phyloP scores from a whole-genome alignment of 2,329 filamentous ascomycete species.

The Curvularia eragrostidis region DNA sequence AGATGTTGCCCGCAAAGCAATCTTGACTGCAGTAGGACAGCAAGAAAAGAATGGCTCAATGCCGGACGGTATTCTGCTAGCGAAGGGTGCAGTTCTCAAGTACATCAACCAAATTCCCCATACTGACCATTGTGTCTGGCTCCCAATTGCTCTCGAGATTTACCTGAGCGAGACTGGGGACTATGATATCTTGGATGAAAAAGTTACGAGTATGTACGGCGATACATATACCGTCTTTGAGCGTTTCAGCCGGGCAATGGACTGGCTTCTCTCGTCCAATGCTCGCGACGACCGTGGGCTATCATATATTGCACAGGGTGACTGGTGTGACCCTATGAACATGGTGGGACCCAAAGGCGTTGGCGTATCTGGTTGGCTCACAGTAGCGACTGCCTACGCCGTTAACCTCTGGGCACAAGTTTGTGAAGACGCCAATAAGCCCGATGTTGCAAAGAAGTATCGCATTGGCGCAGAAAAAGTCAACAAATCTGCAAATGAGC shows the following conservation, averaged over 20 bases:
- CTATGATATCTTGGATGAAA: slow-evolving; percentile 57
- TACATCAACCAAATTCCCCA: slow-evolving; percentile 69
- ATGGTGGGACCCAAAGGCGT: slow-evolving; percentile 67
- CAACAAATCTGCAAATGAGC: slow-evolving; percentile 59
- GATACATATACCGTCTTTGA: slow-evolving; percentile 61
- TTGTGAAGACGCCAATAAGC: slow-evolving; percentile 55
- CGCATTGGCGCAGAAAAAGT: slow-evolving; percentile 55
- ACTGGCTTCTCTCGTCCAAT: slow-evolving; percentile 57
- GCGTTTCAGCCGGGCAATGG: slow-evolving; percentile 63
- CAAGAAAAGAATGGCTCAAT: slow-evolving; percentile 63
- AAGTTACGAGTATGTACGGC: slow-evolving; percentile 53
- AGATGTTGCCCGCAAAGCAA: slow-evolving; percentile 56
- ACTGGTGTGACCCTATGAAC: slow-evolving; percentile 69
- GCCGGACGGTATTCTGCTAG: slow-evolving; percentile 64
- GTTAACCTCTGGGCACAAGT: slow-evolving; percentile 62
- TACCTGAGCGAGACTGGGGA: slow-evolving; percentile 64
- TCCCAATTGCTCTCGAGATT: slow-evolving; percentile 62
- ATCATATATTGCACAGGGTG: slow-evolving; percentile 65
- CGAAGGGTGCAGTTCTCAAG: slow-evolving; percentile 63
- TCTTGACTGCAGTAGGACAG: slow-evolving; percentile 60
- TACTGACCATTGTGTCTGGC: slow-evolving; percentile 66
- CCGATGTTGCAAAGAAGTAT: slow-evolving; percentile 55
- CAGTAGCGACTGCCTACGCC: slow-evolving; percentile 62
- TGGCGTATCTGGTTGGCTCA: slow-evolving; percentile 66
- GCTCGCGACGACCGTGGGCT: slow-evolving; percentile 61